Evolutionary conservation across 225 moss, liverwort and hornwort species (phyloP), one percentile per base, ranked within the genome.

Genomic region (Physcomitrium patens): DNA sequence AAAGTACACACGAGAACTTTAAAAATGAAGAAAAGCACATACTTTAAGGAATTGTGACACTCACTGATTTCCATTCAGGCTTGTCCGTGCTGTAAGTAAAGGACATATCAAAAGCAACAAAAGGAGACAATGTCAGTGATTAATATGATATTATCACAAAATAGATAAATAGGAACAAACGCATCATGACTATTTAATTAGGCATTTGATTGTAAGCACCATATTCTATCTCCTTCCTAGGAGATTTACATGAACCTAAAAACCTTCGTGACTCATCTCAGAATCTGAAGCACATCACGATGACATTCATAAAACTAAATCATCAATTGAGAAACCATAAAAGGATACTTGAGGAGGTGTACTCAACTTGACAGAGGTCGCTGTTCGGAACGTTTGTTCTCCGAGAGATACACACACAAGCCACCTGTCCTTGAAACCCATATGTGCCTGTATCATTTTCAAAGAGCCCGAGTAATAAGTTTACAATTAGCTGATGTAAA

Each of bases 321-420:
- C 55, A 63, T 66, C 19, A 52, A 20, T 24, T 8, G 0, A 45
- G 56, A 65, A 52, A 59, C 0, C 19, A 19, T 9, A 22, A 49
- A 72, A 73, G 71, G 49, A 56, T 16, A 70, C 18, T 31, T 24
- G 64, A 37, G 48, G 13, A 50, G 52, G 47, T 65, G 13, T 69
- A 76, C 85, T 85, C 70, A 90, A 99, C 97, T 86, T 23, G 77
- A 69, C 27, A 67, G 99, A 99, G 12, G 93, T 91, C 47, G 79
- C 87, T 15, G 99, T 95, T 62, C 95, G 93, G 71, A 99, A 99
- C 49, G 99, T 95, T 79, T 99, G 99, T 23, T 83, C 91, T 74
- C 99, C 99, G 70, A 95, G 77, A 63, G 99, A 95, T 8, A 99
- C 82, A 75, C 99, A 99, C 48, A 95, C 95, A 53, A 99, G 82